phyloP scores from a whole-genome alignment of 2,329 filamentous ascomycete species.

The Tolypocladium tundrense region DNA sequence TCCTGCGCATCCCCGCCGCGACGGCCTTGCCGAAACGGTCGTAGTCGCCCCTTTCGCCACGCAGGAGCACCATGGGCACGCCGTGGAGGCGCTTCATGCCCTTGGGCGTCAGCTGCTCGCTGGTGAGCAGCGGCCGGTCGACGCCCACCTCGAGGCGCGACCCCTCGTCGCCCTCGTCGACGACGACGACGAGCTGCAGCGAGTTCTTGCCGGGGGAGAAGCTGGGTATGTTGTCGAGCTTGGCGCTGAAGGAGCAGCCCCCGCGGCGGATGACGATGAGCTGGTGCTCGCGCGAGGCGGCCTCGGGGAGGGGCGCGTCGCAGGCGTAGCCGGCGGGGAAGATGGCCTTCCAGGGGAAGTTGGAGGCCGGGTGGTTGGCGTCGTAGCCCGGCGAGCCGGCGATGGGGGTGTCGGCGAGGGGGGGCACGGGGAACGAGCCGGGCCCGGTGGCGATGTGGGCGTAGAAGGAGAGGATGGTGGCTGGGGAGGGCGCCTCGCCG shows the following conservation, averaged over 20 bases:
- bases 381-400: conserved; percentile 31
- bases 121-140: conserved; percentile 61
- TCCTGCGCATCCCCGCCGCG: conserved; percentile 63
- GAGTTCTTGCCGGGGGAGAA: conserved; percentile 51
- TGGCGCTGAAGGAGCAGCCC: conserved; percentile 73
- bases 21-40: conserved; percentile 51
- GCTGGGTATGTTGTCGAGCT: conserved; percentile 74
- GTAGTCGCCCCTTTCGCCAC: conserved; percentile 53
- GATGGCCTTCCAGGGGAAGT: conserved; percentile 58
- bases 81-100: conserved; percentile 61
- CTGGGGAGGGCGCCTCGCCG: conserved; percentile 16
- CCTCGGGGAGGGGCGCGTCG: conserved; percentile 41
- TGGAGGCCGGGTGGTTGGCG: conserved; percentile 21
- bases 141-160: conserved; percentile 15
- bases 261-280: conserved; percentile 76
- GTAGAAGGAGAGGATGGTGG: conserved; percentile 37
- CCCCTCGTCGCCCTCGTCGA: conserved; percentile 33
- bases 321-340: conserved; percentile 66
- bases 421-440: conserved; percentile 60
- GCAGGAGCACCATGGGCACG: conserved; percentile 76
- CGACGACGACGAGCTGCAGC: conserved; percentile 72
- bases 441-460: conserved; percentile 42
- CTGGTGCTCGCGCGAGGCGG: conserved; percentile 49
- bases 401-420: conserved; percentile 46
- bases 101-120: conserved; percentile 58